Percentiles rank a stretch among this genome's conserved stretches.
Evolutionary conservation across 176 grass and related monocot genomes (phyloP).

Genomic region (Triticum urartu): DNA sequence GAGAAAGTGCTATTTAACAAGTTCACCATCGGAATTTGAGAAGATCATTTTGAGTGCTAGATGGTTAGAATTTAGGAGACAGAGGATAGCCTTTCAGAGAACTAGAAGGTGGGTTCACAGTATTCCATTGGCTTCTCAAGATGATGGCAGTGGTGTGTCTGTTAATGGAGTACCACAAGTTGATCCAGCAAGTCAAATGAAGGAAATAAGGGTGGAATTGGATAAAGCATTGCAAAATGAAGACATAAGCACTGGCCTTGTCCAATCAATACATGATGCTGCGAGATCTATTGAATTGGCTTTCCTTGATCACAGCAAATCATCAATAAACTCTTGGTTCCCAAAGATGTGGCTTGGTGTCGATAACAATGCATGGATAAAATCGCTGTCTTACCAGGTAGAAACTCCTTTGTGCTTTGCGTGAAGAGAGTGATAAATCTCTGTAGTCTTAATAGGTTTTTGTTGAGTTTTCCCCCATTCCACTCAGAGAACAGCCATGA

Average conservation of each 20-base stretch:
- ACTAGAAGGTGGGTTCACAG: slow-evolving; percentile 35
- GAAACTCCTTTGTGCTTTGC: not conserved
- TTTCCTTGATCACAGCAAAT: slow-evolving; percentile 66
- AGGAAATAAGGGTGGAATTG: slow-evolving; percentile 74
- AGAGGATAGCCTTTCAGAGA: slow-evolving; percentile 37
- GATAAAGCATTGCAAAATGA: slow-evolving; percentile 69
- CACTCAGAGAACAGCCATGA: not conserved
- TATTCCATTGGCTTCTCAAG: slow-evolving; percentile 56
- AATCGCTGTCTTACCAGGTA: slow-evolving; percentile 89
- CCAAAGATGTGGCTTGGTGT: slow-evolving; percentile 79
- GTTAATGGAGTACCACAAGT: slow-evolving; percentile 65
- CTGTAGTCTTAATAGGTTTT: slow-evolving; percentile 5
- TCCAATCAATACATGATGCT: slow-evolving; percentile 94
- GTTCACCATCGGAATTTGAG: slow-evolving; percentile 17
- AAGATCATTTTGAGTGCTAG: slow-evolving; percentile 29
- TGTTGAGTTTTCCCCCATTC: slow-evolving; percentile 9
- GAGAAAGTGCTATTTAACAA: slow-evolving; percentile 45
- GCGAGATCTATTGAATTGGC: slow-evolving; percentile 87
- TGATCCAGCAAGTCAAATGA: slow-evolving; percentile 57
- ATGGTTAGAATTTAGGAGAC: slow-evolving; percentile 64
- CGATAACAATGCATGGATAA: slow-evolving; percentile 90
- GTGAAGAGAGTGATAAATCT: not conserved
- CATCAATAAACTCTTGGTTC: slow-evolving; percentile 64
- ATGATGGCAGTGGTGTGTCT: slow-evolving; percentile 54
- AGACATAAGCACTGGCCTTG: slow-evolving; percentile 65